These are phyloP conservation scores for Ciborinia camelliae DNA, from an alignment of 2,329 filamentous ascomycete genomes.

Conservation along the genomic window DNA sequence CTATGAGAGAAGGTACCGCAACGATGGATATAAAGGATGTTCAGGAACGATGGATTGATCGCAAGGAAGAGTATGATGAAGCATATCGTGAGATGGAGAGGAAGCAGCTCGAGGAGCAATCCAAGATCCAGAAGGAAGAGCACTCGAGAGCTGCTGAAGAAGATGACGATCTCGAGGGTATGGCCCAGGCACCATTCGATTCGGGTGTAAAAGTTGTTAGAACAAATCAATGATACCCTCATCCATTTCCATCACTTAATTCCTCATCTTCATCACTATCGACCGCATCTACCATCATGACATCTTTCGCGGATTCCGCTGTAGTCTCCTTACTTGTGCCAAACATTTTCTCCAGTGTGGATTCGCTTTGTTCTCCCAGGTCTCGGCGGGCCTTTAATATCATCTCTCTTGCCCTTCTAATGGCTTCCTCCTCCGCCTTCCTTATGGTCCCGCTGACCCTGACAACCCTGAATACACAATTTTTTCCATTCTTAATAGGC, in stretches of 20 bases:
- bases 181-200: conserved; percentile 16
- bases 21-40: conserved; percentile 82
- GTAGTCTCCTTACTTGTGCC: conserved; percentile 30
- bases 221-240: conserved; percentile 52
- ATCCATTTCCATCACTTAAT: conserved; percentile 44
- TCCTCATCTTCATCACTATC: conserved; percentile 47
- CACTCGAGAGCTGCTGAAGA: conserved; percentile 36
- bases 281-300: conserved; percentile 46
- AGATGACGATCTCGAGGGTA: conserved; percentile 31
- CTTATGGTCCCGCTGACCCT: conserved; percentile 89
- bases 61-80: conserved; percentile 82
- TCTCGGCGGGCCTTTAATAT: conserved; percentile 63
- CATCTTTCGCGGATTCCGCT: conserved; percentile 39
- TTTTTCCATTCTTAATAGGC: conserved; percentile 52
- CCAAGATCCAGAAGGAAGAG: conserved; percentile 46
- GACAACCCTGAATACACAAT: conserved; percentile 79
- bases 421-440: conserved; percentile 86
- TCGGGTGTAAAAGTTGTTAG: conserved; percentile 61
- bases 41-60: conserved; percentile 93
- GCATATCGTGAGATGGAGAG: conserved; percentile 52
- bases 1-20: conserved; percentile 74
- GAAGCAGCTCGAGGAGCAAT: conserved; percentile 72
- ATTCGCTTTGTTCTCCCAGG: conserved; percentile 42
- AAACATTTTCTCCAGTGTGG: conserved; percentile 43
- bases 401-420: conserved; percentile 69